phyloP scores from a whole-genome alignment of 2,329 filamentous ascomycete genomes.

The Dactylellina drechsleri region DNA sequence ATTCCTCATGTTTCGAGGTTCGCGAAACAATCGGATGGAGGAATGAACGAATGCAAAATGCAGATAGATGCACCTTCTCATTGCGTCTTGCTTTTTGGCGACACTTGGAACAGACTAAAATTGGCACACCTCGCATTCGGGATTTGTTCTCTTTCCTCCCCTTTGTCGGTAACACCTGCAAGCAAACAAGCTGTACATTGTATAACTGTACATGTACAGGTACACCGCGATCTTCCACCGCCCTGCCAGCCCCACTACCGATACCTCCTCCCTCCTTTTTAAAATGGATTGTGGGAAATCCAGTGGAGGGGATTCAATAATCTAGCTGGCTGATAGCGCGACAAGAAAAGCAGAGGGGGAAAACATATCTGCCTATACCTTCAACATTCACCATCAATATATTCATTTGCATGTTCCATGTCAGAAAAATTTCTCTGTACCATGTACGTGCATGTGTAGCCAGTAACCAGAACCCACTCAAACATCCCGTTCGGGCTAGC shows the following conservation, averaged over 20 bases:
- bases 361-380: neutral
- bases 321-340: no score
- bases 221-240: slow-evolving; percentile 1
- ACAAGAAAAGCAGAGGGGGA: neutral
- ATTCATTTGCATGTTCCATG: slow-evolving; percentile 16
- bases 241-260: neutral
- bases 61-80: slow-evolving; percentile 13
- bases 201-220: neutral
- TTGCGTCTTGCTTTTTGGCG: slow-evolving; percentile 8
- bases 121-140: slow-evolving; percentile 42
- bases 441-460: slow-evolving; percentile 21
- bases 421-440: neutral
- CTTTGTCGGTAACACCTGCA: slow-evolving; percentile 22
- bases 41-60: neutral
- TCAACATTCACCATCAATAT: neutral
- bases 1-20: slow-evolving; percentile 10
- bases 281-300: no score
- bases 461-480: slow-evolving; percentile 11
- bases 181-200: neutral
- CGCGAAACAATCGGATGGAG: slow-evolving; percentile 14
- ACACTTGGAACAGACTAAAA: slow-evolving; percentile 47
- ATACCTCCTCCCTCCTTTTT: neutral
- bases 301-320: no score
- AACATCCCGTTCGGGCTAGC: slow-evolving; percentile 38
- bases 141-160: neutral